phyloP scores from a whole-genome alignment of 225 moss, liverwort and hornwort genomes.

The Sphagnum contortum region DNA sequence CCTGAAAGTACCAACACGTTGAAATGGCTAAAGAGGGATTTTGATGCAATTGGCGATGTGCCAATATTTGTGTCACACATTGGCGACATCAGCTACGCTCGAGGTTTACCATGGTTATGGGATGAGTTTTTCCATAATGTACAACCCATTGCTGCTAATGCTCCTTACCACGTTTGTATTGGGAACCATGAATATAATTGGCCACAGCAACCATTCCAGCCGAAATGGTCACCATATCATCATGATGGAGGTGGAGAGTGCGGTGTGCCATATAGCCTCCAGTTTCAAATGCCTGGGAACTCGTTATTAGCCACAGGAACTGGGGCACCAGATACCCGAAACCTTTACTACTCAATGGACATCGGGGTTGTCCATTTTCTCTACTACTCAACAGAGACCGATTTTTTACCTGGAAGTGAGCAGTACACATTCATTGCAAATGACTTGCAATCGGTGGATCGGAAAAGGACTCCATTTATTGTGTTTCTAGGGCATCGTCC shows the following conservation, averaged over 20 bases:
- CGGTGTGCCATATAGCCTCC: conserved; percentile 60
- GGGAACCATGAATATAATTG: conserved; percentile 65
- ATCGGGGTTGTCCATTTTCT: conserved; percentile 61
- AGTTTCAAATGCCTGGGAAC: conserved; percentile 60
- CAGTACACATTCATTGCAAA: conserved; percentile 43
- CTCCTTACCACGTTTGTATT: conserved; percentile 61
- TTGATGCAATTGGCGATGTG: conserved; percentile 25
- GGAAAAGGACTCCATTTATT: conserved; percentile 48
- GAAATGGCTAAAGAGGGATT: conserved; percentile 30
- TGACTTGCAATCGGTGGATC: conserved; percentile 35
- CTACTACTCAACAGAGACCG: conserved; percentile 45
- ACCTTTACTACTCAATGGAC: conserved; percentile 47
- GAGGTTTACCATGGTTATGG: conserved; percentile 58
- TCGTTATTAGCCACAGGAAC: conserved; percentile 31
- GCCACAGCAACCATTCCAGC: conserved; percentile 51
- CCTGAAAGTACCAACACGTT: conserved; percentile 34
- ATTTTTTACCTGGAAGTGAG: conserved; percentile 26
- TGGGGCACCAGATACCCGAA: conserved; percentile 29
- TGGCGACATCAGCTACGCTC: conserved; percentile 56
- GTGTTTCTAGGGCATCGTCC: conserved; percentile 47
- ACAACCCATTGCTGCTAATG: conserved; percentile 28
- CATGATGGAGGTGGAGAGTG: conserved; percentile 61
- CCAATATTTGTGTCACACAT: conserved; percentile 52
- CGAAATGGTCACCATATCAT: conserved; percentile 30
- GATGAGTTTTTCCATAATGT: conserved; percentile 60